phyloP scores from a whole-genome alignment of 1,284 basidiomycete species.

The Clitocybe nebularis region DNA sequence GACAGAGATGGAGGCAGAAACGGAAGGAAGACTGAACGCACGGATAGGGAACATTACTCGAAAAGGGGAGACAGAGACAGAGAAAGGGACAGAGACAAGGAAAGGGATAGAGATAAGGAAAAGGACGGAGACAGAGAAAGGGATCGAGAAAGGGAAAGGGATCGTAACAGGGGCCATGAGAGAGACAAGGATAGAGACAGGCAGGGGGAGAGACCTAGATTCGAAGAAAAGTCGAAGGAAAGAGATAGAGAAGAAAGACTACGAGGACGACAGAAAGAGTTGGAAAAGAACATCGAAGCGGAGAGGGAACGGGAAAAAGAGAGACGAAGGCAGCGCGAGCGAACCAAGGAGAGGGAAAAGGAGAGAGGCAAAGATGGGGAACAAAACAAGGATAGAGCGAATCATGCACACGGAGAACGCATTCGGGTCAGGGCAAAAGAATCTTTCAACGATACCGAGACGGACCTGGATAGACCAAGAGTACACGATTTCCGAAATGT shows the following conservation, averaged over 20 bases:
- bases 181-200: not conserved
- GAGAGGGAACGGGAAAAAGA: not conserved
- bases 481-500: too few species aligned
- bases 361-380: constrained; percentile 4
- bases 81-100: constrained; percentile 8
- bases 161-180: constrained; percentile 3
- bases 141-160: not conserved
- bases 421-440: too few species aligned
- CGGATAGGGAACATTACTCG: not conserved
- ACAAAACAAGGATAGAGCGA: too few species aligned
- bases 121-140: not conserved
- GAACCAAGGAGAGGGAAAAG: constrained; percentile 2
- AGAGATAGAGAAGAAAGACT: constrained; percentile 8
- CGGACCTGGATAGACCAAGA: too few species aligned
- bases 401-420: too few species aligned
- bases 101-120: not conserved
- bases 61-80: constrained; percentile 2
- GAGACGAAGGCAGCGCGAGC: constrained; percentile 4
- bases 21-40: constrained; percentile 4
- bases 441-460: too few species aligned
- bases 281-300: not conserved
- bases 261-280: not conserved
- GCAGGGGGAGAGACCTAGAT: constrained; percentile 1
- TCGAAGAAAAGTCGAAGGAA: constrained; percentile 4
- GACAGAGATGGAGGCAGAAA: not conserved